phyloP scores from a whole-genome alignment of 179 eudicot genomes.

The Sideroxylon spinosum region DNA sequence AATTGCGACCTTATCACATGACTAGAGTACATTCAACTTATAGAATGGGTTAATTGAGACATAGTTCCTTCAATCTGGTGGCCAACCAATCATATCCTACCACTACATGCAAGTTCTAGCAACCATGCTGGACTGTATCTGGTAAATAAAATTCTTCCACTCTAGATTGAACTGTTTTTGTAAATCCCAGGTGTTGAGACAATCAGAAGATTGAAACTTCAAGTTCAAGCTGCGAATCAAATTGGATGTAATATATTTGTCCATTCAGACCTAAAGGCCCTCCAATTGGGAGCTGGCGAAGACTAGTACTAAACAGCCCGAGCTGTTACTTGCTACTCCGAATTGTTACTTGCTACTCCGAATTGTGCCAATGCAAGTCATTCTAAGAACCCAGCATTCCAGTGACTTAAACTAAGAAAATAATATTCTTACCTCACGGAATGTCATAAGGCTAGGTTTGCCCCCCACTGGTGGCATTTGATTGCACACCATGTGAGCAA shows the following conservation, averaged over 20 bases:
- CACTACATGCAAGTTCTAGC: background rate
- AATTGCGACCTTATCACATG: background rate
- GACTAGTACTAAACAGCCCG: background rate
- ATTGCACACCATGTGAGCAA: constrained; percentile 97
- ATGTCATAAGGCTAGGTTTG: constrained; percentile 98
- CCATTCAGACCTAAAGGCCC: background rate
- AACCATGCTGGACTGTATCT: background rate
- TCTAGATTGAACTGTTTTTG: background rate
- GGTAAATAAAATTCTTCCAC: background rate
- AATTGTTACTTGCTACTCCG: background rate
- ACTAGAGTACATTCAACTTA: background rate
- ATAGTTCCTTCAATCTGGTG: background rate
- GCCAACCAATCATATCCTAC: background rate
- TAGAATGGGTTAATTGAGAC: background rate
- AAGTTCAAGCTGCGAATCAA: background rate
- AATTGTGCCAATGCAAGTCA: background rate
- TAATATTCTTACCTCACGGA: constrained; percentile 69
- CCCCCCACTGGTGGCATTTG: constrained; percentile 98
- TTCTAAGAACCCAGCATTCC: background rate
- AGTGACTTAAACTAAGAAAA: constrained; percentile 10
- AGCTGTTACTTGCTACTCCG: background rate
- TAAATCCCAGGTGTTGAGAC: background rate
- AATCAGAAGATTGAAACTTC: background rate
- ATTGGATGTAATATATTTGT: background rate
- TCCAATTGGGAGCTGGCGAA: background rate